Evolutionary conservation across 2,329 filamentous ascomycete genomes (phyloP).

Genomic region (Nothophaeocryptopus gaeumannii): DNA sequence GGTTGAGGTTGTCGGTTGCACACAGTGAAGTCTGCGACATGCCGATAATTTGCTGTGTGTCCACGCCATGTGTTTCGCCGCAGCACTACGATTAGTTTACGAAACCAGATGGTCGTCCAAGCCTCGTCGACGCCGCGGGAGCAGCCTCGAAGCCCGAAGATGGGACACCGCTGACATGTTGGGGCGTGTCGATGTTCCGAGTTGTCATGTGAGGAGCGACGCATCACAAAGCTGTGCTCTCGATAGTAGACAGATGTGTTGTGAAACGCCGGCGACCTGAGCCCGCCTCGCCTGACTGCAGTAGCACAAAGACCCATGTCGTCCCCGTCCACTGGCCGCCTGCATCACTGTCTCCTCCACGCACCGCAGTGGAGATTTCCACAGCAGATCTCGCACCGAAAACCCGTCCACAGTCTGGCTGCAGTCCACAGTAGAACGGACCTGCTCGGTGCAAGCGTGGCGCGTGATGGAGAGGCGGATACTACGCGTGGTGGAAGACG

Average conservation of each 20-base stretch:
- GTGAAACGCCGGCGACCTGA: constrained; percentile 2
- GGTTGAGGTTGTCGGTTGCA: constrained; percentile 4
- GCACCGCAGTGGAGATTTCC: constrained; percentile 3
- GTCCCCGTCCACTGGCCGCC: not conserved
- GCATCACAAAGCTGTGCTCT: not conserved
- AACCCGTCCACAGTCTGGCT: not conserved
- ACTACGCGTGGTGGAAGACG: too few species aligned
- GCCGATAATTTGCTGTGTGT: constrained; percentile 2
- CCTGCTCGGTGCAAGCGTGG: too few species aligned
- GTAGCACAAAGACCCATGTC: not conserved
- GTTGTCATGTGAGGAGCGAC: not conserved
- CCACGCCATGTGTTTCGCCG: constrained; percentile 1
- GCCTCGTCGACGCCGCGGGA: not conserved
- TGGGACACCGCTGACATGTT: not conserved
- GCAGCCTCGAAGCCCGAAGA: not conserved
- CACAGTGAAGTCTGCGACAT: constrained; percentile 1
- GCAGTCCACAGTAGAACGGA: too few species aligned
- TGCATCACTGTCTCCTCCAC: not conserved
- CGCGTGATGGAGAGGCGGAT: too few species aligned
- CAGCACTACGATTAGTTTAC: not conserved
- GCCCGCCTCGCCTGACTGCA: not conserved
- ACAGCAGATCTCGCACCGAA: not conserved
- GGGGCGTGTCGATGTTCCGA: not conserved
- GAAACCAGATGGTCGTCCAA: not conserved
- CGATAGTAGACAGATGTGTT: not conserved